These are phyloP conservation scores for Hymenoscyphus scutula DNA, from an alignment of 2,329 filamentous ascomycete genomes.

Conservation along the genomic window DNA sequence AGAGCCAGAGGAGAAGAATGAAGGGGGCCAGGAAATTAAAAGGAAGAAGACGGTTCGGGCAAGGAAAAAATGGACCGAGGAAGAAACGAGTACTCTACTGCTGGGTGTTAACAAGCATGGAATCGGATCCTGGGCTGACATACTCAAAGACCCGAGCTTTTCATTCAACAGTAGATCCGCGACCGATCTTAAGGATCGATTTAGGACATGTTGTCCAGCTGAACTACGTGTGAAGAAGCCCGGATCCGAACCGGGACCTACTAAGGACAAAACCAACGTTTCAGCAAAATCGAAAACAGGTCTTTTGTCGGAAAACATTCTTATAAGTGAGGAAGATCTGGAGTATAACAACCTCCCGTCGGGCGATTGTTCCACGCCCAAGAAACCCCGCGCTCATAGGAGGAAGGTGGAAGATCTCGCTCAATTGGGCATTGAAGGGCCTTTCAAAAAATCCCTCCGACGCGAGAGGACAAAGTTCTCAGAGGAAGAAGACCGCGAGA, in stretches of 20 bases:
- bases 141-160: slow-evolving; percentile 59
- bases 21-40: slow-evolving; percentile 9
- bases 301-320: slow-evolving; percentile 53
- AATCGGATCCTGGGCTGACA: slow-evolving; percentile 64
- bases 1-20: slow-evolving; percentile 10
- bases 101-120: slow-evolving; percentile 61
- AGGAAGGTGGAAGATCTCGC: slow-evolving; percentile 55
- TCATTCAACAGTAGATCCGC: slow-evolving; percentile 60
- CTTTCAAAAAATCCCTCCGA: slow-evolving; percentile 61
- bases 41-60: slow-evolving; percentile 51
- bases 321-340: slow-evolving; percentile 35
- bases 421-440: slow-evolving; percentile 58
- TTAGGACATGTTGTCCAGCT: slow-evolving; percentile 62
- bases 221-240: slow-evolving; percentile 50
- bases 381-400: slow-evolving; percentile 53
- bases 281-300: slow-evolving; percentile 46
- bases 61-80: slow-evolving; percentile 62
- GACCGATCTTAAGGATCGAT: slow-evolving; percentile 64
- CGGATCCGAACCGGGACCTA: slow-evolving; percentile 12
- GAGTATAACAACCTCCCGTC: slow-evolving; percentile 18
- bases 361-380: slow-evolving; percentile 40
- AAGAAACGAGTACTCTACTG: slow-evolving; percentile 61
- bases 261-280: slow-evolving; percentile 17
- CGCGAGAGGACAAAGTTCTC: slow-evolving; percentile 61
- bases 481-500: slow-evolving; percentile 60